A percentile compares a stretch with the other conserved stretches of the same genome.
These are phyloP conservation scores for Aspergillus terreus DNA, from an alignment of 2,329 filamentous ascomycete genomes.

Conservation along the genomic window DNA sequence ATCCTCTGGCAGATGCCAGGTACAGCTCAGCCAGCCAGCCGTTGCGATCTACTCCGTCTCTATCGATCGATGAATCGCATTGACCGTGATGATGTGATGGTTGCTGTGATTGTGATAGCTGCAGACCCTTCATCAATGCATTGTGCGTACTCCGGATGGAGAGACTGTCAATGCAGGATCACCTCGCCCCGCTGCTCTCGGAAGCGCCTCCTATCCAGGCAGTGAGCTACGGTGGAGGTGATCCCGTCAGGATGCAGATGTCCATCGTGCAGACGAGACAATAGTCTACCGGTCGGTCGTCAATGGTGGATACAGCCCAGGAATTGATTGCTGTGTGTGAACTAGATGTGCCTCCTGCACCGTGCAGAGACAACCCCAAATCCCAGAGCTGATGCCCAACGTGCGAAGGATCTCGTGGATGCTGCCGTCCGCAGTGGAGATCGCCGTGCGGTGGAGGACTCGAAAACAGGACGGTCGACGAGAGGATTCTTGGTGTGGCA, in stretches of 20 bases:
- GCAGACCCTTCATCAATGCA: too few relatives aligned
- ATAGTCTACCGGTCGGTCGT: neutral
- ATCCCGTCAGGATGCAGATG: neutral
- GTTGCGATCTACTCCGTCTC: too few relatives aligned
- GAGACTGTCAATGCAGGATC: too few relatives aligned
- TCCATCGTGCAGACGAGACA: neutral
- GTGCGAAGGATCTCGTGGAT: neutral
- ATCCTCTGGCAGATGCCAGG: neutral
- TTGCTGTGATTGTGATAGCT: neutral
- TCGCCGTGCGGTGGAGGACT: neutral
- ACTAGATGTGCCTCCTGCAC: too few relatives aligned
- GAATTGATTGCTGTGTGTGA: too few relatives aligned
- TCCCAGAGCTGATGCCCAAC: neutral
- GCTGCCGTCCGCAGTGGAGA: too few relatives aligned
- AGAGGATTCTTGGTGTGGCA: neutral
- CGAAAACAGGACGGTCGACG: neutral
- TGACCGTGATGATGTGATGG: neutral
- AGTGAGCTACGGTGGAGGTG: neutral
- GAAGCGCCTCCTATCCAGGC: neutral
- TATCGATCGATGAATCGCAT: too few relatives aligned
- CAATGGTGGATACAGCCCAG: too few relatives aligned
- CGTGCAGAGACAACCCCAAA: too few relatives aligned
- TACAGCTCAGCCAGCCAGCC: neutral
- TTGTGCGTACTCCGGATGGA: too few relatives aligned
- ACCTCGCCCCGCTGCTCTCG: neutral